phyloP scores from a whole-genome alignment of 228 moss, liverwort and hornwort genomes.

The Sphagnum fallax region DNA sequence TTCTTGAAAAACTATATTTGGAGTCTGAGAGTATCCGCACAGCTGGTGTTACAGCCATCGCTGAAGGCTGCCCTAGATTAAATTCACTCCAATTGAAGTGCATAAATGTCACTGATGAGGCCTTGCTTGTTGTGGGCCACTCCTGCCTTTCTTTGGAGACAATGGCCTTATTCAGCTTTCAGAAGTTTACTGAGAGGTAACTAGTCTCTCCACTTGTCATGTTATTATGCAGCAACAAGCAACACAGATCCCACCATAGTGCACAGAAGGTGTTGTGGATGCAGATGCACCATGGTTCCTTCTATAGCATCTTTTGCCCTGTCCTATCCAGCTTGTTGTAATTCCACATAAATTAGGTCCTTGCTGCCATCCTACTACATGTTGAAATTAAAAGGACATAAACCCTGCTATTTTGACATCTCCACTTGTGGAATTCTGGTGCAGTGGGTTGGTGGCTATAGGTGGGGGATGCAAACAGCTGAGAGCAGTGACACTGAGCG shows the following conservation, averaged over 20 bases:
- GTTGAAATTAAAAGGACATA: too few relatives aligned
- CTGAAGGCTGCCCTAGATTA: constrained; percentile 49
- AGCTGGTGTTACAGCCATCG: constrained; percentile 60
- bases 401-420: too few relatives aligned
- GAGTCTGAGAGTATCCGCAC: constrained; percentile 66
- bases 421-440: background rate
- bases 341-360: too few relatives aligned
- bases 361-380: too few relatives aligned
- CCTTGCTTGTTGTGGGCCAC: constrained; percentile 58
- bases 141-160: constrained; percentile 53
- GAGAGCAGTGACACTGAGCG: constrained; percentile 55
- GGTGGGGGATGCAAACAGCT: constrained; percentile 63
- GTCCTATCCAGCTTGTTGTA: background rate
- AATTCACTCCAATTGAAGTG: constrained; percentile 55
- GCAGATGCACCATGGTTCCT: background rate
- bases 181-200: constrained; percentile 64
- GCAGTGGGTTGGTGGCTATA: constrained; percentile 65
- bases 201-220: background rate
- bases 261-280: background rate
- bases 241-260: background rate
- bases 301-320: background rate
- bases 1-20: constrained; percentile 53
- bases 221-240: background rate
- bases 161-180: constrained; percentile 64
- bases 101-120: constrained; percentile 67